Base-by-base conservation (phyloP, 163 green algal genomes). In the Scenedesmus sp. region DNA sequence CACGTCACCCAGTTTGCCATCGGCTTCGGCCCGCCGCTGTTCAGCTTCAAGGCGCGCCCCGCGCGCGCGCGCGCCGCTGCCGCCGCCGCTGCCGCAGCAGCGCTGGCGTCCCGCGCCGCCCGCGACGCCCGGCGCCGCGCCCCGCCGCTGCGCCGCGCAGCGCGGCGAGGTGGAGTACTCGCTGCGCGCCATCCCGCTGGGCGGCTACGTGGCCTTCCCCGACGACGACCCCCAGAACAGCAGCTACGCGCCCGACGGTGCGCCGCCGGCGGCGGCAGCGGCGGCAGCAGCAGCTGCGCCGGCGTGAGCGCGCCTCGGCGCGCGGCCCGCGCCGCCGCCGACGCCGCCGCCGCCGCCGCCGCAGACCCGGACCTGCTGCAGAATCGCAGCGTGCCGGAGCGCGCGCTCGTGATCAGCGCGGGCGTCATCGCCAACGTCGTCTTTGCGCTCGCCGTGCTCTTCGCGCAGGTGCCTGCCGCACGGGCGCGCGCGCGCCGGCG, bases 151-250 rank as follows among this genome's bases (percentile, higher is more conserved):
- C 39, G 39, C 39, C 39, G 10, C 54, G 26, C 47, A 81, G 74
- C 34, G 63, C 39, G 65, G 57, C 0, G 63, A 92, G 17, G 96
- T 99, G 22, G 96, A 99, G 88, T 99, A 99, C 85, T 93, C 87
- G 10, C 67, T 99, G 20, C 83, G 95, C n/a, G 88, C 90, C 2
- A 89, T 99, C 18, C 96, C 96, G 0, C 84, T 99, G 57, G 96
- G 96, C 24, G 96, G 96, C 22, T 99, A 95, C 79, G 96, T 99
- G 34, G 94, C 88, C 15, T 99, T 99, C 83, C 96, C 96, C 0
- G 96, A 99, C 42, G 65, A 83, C 57, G 54, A 83, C 33, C 71
- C 58, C 28, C 60, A 42, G 24, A 58, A 66, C 26, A 81, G 42
- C n/a, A 57, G 34, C 22, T 87, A 84, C 34, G 17, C 50, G 10